Conservation (phyloP, 192 early-diverging fungal genomes). For the Coemansia sp. region DNA sequence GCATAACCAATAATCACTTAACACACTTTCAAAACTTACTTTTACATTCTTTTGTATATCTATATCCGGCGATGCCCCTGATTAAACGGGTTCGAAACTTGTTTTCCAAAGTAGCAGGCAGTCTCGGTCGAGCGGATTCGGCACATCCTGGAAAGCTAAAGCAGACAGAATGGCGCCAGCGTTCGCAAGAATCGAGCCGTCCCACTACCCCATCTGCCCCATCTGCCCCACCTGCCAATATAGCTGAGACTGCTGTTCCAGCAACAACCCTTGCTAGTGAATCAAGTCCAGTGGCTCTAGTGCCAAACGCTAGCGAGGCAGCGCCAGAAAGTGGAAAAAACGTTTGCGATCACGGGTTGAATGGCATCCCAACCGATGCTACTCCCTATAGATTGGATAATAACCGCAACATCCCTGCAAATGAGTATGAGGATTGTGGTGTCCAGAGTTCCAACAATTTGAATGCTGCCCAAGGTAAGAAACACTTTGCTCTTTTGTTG, state of each 20-base stretch:
- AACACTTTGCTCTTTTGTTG: neutral
- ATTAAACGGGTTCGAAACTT: constrained; percentile 37
- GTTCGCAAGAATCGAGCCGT: constrained; percentile 37
- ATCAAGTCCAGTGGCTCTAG: neutral
- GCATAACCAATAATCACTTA: too few species aligned
- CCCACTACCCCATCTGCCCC: constrained; percentile 41
- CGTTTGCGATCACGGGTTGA: neutral
- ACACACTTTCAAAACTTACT: neutral
- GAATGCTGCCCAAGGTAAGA: neutral
- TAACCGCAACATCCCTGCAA: neutral
- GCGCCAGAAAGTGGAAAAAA: neutral
- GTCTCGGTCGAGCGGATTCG: constrained; percentile 44
- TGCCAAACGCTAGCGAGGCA: neutral
- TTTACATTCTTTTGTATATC: neutral
- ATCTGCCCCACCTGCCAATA: constrained; percentile 13
- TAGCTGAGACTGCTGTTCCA: neutral
- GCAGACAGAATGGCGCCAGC: constrained; percentile 37
- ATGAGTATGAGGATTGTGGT: neutral
- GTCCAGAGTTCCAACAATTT: neutral
- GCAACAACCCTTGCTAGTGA: neutral
- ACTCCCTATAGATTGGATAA: neutral
- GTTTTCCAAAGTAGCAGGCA: constrained; percentile 48
- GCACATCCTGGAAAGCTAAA: constrained; percentile 39
- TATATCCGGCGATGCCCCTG: constrained; percentile 31
- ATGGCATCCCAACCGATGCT: neutral